phyloP scores from a whole-genome alignment of 2,329 filamentous ascomycete genomes.

The Scedosporium boydii region DNA sequence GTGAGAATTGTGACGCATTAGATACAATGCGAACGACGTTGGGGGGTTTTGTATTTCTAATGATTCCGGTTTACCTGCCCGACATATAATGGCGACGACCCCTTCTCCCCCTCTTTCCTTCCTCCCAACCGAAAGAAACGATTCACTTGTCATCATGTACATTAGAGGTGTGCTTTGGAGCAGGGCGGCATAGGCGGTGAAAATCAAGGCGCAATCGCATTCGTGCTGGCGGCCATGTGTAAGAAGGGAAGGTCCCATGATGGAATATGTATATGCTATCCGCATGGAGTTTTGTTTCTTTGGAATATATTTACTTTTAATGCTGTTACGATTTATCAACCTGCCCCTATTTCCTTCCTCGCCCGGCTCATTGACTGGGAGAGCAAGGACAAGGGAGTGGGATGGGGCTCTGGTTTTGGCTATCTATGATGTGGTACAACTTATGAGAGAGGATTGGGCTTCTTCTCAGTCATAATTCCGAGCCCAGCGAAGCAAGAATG shows the following conservation, averaged over 20 bases:
- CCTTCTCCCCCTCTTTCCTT: background rate
- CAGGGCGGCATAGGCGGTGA: background rate
- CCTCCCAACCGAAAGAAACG: background rate
- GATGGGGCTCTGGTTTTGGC: no score
- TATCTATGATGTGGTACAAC: no score
- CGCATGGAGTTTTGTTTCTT: no score
- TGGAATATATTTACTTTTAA: no score
- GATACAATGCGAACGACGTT: constrained; percentile 7
- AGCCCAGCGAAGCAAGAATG: no score
- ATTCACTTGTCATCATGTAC: background rate
- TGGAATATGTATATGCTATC: background rate
- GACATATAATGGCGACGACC: no score
- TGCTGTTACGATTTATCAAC: no score
- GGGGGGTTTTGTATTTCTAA: background rate
- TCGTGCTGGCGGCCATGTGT: background rate
- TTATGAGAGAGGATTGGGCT: no score
- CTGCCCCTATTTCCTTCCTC: no score
- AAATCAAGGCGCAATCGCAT: background rate
- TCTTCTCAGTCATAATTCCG: no score
- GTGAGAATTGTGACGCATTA: constrained; percentile 65
- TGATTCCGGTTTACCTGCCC: background rate
- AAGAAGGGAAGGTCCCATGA: background rate
- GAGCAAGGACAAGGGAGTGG: no score
- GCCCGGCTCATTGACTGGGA: no score
- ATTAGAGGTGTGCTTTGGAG: background rate